These are phyloP conservation scores for Syzygium malaccense DNA, from an alignment of 441 rosid genomes.

Conservation along the genomic window DNA sequence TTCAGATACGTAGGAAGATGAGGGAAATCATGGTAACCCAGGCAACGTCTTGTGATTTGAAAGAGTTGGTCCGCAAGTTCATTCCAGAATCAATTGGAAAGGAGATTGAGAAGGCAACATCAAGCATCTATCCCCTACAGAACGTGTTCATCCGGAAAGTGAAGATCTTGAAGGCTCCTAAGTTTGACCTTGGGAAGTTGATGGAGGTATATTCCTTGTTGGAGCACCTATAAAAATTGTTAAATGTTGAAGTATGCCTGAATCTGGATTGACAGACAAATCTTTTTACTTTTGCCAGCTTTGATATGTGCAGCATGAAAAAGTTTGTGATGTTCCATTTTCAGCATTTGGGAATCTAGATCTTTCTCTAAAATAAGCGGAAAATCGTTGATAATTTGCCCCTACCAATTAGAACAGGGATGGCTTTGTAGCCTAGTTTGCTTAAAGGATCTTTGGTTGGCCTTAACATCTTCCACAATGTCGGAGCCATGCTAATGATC, in stretches of 20 bases:
- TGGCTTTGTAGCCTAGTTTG: not conserved
- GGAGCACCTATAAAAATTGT: not conserved
- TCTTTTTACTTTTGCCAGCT: not conserved
- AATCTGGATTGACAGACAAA: not conserved
- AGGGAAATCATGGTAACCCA: constrained; percentile 61
- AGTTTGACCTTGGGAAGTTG: constrained; percentile 83
- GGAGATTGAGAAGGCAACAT: constrained; percentile 72
- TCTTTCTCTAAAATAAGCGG: not conserved
- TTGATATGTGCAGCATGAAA: not conserved
- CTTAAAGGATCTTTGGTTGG: not conserved
- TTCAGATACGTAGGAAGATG: constrained; percentile 73
- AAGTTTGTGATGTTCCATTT: not conserved
- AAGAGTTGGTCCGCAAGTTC: constrained; percentile 59
- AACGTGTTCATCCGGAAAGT: constrained; percentile 77
- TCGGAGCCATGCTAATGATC: not conserved
- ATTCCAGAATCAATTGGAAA: constrained; percentile 66
- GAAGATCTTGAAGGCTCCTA: constrained; percentile 81
- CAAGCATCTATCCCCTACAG: constrained; percentile 61
- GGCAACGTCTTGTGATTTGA: constrained; percentile 67
- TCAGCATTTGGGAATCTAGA: not conserved
- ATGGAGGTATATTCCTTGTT: constrained; percentile 43
- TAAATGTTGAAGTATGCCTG: not conserved
- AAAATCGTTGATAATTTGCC: not conserved
- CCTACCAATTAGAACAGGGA: not conserved
- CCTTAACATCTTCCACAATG: not conserved